These are phyloP conservation scores for Austropuccinia psidii DNA, from an alignment of 1,284 basidiomycete species.

Conservation along the genomic window DNA sequence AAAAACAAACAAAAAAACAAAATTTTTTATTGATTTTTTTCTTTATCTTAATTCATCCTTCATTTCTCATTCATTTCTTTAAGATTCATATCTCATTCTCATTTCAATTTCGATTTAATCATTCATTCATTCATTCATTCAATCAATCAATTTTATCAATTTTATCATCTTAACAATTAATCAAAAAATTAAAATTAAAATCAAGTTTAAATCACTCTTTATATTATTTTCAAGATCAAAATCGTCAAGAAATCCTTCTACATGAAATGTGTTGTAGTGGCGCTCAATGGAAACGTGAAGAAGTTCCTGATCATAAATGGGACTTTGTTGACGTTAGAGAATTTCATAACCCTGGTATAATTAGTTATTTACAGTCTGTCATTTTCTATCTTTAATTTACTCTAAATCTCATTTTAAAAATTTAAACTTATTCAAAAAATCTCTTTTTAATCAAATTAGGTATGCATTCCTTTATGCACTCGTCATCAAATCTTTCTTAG, in stretches of 20 bases:
- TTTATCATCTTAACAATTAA: not conserved
- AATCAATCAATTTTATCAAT: not conserved
- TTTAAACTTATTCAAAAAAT: not conserved
- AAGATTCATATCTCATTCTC: not conserved
- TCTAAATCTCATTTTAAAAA: not conserved
- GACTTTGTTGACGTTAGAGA: conserved; percentile 34
- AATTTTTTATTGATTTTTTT: not conserved
- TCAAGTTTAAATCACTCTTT: not conserved
- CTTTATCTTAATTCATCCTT: not conserved
- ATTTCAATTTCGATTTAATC: not conserved
- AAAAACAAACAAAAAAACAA: not conserved
- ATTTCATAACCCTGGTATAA: conserved; percentile 30
- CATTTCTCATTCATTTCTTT: not conserved
- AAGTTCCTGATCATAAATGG: conserved; percentile 37
- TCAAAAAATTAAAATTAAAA: not conserved
- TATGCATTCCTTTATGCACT: conserved; percentile 85
- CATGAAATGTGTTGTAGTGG: conserved; percentile 35
- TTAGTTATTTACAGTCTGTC: conserved; percentile 33
- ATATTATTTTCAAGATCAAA: too few species aligned
- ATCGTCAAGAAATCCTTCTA: too few species aligned
- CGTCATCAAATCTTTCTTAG: conserved; percentile 86
- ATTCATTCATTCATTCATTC: too few species aligned
- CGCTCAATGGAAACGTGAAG: conserved; percentile 35
- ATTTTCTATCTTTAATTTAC: not conserved
- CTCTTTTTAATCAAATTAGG: conserved; percentile 50